phyloP scores from a whole-genome alignment of 2,329 filamentous ascomycete species.

The Chrysosphaeria jannelii region DNA sequence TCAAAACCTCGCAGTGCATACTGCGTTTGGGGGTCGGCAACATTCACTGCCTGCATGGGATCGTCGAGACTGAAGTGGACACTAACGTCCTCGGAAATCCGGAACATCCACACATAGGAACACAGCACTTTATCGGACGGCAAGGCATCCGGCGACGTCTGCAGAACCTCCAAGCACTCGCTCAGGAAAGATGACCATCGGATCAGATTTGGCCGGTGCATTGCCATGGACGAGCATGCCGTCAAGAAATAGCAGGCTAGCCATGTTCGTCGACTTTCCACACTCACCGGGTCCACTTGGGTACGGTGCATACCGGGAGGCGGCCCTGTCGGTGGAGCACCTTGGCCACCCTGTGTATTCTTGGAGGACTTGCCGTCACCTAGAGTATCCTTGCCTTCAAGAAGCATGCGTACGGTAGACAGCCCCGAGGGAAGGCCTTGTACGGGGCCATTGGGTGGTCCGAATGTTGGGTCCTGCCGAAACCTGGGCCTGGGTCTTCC shows the following conservation, averaged over 20 bases:
- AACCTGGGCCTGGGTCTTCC: too few species aligned
- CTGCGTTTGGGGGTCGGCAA: slow-evolving; percentile 32
- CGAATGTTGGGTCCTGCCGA: too few species aligned
- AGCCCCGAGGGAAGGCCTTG: too few species aligned
- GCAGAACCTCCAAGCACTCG: slow-evolving; percentile 24
- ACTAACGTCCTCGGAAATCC: slow-evolving; percentile 36
- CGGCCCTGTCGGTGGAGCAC: too few species aligned
- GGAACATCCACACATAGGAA: slow-evolving; percentile 26
- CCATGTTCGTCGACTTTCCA: slow-evolving; percentile 27
- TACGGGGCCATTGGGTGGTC: too few species aligned
- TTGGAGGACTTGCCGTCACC: background rate
- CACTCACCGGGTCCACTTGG: slow-evolving; percentile 16
- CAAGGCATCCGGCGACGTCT: slow-evolving; percentile 21
- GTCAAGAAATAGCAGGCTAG: slow-evolving; percentile 27
- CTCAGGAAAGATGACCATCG: slow-evolving; percentile 28
- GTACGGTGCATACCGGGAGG: slow-evolving; percentile 10
- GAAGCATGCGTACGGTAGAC: too few species aligned
- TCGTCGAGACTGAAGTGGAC: slow-evolving; percentile 39
- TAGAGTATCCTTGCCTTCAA: too few species aligned
- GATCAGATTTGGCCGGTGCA: slow-evolving; percentile 28
- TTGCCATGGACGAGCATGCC: slow-evolving; percentile 26
- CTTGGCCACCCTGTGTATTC: too few species aligned
- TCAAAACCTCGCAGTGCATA: slow-evolving; percentile 34
- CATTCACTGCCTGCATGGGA: slow-evolving; percentile 17
- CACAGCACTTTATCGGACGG: slow-evolving; percentile 26